Evolutionary conservation across 768 basidiomycete species (phyloP).

Genomic region (Panaeolus cyanescens): DNA sequence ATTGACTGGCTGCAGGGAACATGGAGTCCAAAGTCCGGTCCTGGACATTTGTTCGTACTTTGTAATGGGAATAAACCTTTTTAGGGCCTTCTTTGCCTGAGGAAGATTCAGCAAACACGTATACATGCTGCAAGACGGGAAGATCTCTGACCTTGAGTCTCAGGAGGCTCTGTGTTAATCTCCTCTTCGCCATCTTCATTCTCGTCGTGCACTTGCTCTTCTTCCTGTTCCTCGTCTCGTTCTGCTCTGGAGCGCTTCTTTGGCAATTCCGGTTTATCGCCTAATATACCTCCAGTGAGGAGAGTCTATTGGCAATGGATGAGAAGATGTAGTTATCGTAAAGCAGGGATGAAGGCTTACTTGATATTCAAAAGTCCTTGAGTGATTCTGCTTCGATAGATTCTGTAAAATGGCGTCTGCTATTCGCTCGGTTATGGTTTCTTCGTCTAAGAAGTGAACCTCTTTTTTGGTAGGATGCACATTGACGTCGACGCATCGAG

Average conservation of each 20-base stretch:
- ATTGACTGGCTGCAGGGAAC: conserved; percentile 72
- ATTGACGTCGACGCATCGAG: conserved; percentile 91
- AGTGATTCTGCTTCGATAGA: conserved; percentile 64
- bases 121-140: neutral
- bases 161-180: neutral
- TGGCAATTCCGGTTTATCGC: conserved; percentile 37
- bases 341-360: conserved; percentile 28
- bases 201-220: too few species aligned
- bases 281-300: conserved; percentile 53
- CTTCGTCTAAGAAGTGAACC: conserved; percentile 93
- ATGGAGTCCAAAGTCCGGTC: conserved; percentile 95
- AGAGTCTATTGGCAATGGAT: conserved; percentile 46
- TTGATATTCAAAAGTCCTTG: conserved; percentile 75
- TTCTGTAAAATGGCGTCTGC: conserved; percentile 69
- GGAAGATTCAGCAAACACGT: neutral
- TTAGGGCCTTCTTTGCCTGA: conserved; percentile 33
- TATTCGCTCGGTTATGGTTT: conserved; percentile 77
- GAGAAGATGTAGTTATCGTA: neutral
- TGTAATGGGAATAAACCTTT: conserved; percentile 77
- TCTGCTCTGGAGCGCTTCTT: conserved; percentile 22
- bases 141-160: neutral
- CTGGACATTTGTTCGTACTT: conserved; percentile 85
- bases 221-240: conserved; percentile 24
- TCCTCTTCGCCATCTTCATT: conserved; percentile 22
- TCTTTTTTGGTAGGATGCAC: conserved; percentile 98